Base-by-base conservation (phyloP, 345 rosid genomes). In the Ceriops zippeliana region DNA sequence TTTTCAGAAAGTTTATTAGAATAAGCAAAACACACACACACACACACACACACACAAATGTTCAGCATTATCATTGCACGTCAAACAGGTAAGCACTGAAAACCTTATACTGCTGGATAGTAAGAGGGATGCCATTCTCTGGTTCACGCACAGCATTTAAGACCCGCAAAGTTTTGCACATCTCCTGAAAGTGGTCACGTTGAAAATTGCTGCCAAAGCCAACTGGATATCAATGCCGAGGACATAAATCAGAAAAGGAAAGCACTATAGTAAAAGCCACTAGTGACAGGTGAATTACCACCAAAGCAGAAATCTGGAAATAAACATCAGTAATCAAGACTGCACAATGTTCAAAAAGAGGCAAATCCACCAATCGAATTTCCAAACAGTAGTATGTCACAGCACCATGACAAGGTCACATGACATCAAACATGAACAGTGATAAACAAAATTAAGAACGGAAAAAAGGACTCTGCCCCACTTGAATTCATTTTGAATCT, bases 51-150 rank as follows among this genome's bases (percentile, higher is more conserved):
- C 9, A 59, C 2, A 56, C 5, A 62, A 15, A 28, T 34, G 56
- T 51, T 63, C 54, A 53, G 53, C 19, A 57, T 62, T 56, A 30
- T 56, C 68, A 9, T 16, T 58, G 74, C 63, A 54, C 56, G 3
- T 27, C 5, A 46, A 65, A 32, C 62, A 26, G 34, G 62, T 56
- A 58, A 69, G 61, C 15, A 20, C 56, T 73, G 69, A 84, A 70
- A 62, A 95, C 98, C 99, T 92, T 95, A 75, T 89, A 92, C 71
- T 95, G 97, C 72, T 83, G 87, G 65, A 95, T 88, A 70, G 92
- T 95, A 62, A 95, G 91, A 69, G 97, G 96, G 54, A 90, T 85
- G 81, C 97, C 99, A 81, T 90, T 85, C 75, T 83, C 86, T 70
- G 90, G 86, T 74, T 83, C 83, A 70, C 86, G 92, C 52, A 84